Conservation (phyloP, 2,329 filamentous ascomycete genomes). For the Fusarium secorum region DNA sequence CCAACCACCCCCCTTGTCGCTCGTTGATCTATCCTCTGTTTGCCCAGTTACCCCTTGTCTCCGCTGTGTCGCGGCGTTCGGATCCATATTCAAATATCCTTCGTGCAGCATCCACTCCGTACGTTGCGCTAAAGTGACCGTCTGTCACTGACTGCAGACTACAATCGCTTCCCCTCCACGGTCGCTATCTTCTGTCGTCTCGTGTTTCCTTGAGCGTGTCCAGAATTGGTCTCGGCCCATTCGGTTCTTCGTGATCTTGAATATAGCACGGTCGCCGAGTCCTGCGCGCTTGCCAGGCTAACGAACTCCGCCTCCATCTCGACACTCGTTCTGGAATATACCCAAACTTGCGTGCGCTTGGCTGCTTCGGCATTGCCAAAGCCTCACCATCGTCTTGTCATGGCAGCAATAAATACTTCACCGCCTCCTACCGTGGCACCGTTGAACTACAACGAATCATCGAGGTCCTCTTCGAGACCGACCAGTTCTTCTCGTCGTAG, state of each 20-base stretch:
- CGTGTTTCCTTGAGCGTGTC: not conserved
- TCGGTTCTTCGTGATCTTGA: conserved; percentile 1
- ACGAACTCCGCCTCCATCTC: conserved; percentile 9
- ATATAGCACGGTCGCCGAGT: not conserved
- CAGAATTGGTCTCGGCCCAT: conserved; percentile 2
- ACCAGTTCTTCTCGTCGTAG: conserved; percentile 44
- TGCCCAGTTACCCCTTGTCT: conserved; percentile 18
- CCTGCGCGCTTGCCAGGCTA: conserved; percentile 2
- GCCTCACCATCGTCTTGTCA: conserved; percentile 32
- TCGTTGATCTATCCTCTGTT: conserved; percentile 33
- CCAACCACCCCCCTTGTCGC: conserved; percentile 35
- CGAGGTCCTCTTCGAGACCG: conserved; percentile 27
- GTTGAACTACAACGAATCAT: conserved; percentile 34
- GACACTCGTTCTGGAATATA: conserved; percentile 15
- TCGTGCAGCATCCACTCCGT: conserved; percentile 21
- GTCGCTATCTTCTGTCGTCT: conserved; percentile 11
- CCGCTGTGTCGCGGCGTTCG: conserved; percentile 34
- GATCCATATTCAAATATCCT: conserved; percentile 34
- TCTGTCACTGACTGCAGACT: conserved; percentile 20
- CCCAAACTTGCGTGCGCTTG: conserved; percentile 6
- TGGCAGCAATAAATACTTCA: conserved; percentile 49
- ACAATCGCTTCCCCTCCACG: conserved; percentile 23
- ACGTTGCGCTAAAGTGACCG: conserved; percentile 20
- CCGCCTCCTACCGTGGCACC: conserved; percentile 45
- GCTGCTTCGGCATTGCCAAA: conserved; percentile 30